These are phyloP conservation scores for Mycena galopus DNA, from an alignment of 768 basidiomycete genomes.

Conservation along the genomic window DNA sequence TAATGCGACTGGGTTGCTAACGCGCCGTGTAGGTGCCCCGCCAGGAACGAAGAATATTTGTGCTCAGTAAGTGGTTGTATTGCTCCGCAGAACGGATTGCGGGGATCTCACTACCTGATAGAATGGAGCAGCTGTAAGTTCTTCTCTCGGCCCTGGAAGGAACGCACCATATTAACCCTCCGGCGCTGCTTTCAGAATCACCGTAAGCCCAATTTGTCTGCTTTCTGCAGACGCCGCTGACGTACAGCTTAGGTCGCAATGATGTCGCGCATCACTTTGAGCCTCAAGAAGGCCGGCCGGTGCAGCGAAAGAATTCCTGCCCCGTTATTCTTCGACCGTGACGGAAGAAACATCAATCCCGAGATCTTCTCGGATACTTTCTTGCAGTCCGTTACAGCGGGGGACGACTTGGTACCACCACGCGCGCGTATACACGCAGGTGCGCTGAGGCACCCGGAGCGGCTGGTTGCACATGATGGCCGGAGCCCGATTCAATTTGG, in stretches of 20 bases:
- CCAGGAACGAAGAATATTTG: constrained; percentile 45
- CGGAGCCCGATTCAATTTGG: constrained; percentile 28
- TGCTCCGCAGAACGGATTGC: neutral
- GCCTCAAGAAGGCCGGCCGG: constrained; percentile 49
- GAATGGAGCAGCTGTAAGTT: constrained; percentile 41
- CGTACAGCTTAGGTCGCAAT: constrained; percentile 55
- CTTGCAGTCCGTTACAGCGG: constrained; percentile 5
- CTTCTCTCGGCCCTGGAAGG: neutral
- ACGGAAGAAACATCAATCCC: constrained; percentile 5
- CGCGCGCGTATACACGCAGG: too few relatives aligned
- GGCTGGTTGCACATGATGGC: constrained; percentile 14
- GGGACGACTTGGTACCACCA: neutral
- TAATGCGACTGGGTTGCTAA: neutral
- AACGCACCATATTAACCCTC: neutral
- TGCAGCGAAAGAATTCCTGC: constrained; percentile 2
- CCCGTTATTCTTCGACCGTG: constrained; percentile 15
- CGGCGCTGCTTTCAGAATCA: constrained; percentile 14
- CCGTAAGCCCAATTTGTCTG: constrained; percentile 43
- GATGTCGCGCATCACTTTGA: constrained; percentile 62
- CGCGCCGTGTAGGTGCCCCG: constrained; percentile 30
- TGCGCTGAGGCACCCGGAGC: constrained; percentile 18
- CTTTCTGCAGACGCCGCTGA: neutral
- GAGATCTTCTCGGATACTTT: constrained; percentile 21
- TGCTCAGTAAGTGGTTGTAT: constrained; percentile 44
- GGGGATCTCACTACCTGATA: neutral